Conservation (phyloP, 2,329 filamentous ascomycete genomes). For the Stachybotrys chartarum region DNA sequence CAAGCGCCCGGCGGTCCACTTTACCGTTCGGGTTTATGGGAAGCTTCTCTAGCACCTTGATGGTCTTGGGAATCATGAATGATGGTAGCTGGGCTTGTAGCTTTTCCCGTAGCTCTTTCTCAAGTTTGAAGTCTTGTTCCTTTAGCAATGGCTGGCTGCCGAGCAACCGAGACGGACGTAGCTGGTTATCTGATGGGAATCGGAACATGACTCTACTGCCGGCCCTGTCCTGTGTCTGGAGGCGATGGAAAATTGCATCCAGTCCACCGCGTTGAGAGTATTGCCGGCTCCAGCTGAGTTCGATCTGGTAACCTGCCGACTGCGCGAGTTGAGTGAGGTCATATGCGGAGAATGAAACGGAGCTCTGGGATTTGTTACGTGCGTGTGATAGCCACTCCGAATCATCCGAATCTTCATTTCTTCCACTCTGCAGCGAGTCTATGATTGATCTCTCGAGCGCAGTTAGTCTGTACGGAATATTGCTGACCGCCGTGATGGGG, state of each 20-base stretch:
- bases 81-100: constrained; percentile 8
- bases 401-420: not conserved
- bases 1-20: constrained; percentile 11
- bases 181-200: constrained; percentile 13
- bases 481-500: constrained; percentile 9
- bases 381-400: constrained; percentile 5
- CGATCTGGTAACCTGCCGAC: constrained; percentile 35
- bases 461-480: constrained; percentile 11
- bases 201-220: constrained; percentile 7
- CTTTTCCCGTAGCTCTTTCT: not conserved
- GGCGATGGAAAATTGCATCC: constrained; percentile 24
- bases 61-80: constrained; percentile 17
- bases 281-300: constrained; percentile 36
- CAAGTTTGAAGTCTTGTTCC: not conserved
- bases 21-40: constrained; percentile 18
- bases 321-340: constrained; percentile 15
- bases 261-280: constrained; percentile 14
- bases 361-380: not conserved
- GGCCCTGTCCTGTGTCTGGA: constrained; percentile 12
- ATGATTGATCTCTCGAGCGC: too few species aligned
- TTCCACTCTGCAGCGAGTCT: too few species aligned
- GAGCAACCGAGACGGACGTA: not conserved
- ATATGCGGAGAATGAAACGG: constrained; percentile 5
- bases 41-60: constrained; percentile 14
- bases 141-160: constrained; percentile 8